Evolutionary conservation across 2,329 filamentous ascomycete species (phyloP), one percentile per base, ranked within the genome.

Genomic region (Sclerotinia borealis): DNA sequence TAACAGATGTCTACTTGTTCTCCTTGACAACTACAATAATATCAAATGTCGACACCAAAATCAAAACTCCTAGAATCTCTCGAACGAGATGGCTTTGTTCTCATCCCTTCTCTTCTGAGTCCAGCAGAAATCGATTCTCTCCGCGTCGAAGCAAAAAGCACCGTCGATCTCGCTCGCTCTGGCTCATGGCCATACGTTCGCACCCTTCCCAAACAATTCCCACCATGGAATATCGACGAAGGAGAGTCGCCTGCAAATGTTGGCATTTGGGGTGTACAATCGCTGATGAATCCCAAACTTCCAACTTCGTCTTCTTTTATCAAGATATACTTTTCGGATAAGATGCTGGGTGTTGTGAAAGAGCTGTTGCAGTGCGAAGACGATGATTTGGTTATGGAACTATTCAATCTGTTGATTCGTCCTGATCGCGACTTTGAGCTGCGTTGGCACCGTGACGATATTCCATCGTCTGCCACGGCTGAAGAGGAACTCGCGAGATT

Each of bases 201-300:
- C 68, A 93, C 90, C 0, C 84, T 95, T 2, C 90, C 90, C 61
- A 96, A 96, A 76, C 92, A 96, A 76, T 96, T 96, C 77, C 92
- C 92, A 0, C 92, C 92, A 0, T 96, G 92, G 92, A 80, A 79
- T n/a, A 79, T 71, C n/a, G 54, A 55, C 10, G 65, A 68, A 7
- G 71, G 52, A 6, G 39, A 58, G 10, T 70, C 17, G n/a, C 29
- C 47, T 51, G 55, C 63, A 10, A 72, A 80, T 56, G 78, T 81
- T 59, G 91, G 91, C 25, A 96, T 96, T 75, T 96, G 92, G 92
- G 92, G 91, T 67, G 88, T 96, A 3, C 92, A 96, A 79, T 90
- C 93, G 75, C 82, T 96, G 6, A 80, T 96, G 71, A 88, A 93
- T 75, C 91, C 91, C 0, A 79, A 81, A 1, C 84, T 93, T 69